These are phyloP conservation scores for Trifolium subterraneum DNA, from an alignment of 306 rosid genomes.

Conservation along the genomic window DNA sequence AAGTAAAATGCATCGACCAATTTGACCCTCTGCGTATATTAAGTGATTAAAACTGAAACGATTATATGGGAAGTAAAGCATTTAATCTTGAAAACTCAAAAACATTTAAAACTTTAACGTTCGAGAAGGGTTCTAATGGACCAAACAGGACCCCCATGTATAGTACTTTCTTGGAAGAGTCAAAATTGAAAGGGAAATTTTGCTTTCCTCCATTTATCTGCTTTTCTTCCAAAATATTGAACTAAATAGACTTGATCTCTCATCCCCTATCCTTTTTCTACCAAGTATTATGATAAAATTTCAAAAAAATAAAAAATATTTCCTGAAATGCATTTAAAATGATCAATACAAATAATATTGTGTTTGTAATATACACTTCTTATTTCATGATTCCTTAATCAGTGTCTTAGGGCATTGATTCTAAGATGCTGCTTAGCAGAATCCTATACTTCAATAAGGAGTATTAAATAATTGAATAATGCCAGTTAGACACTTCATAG, in stretches of 20 bases:
- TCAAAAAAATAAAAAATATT: neutral
- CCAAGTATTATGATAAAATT: neutral
- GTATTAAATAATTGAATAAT: constrained; percentile 1
- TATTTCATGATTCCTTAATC: constrained; percentile 8
- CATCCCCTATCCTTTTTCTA: neutral
- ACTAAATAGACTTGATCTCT: neutral
- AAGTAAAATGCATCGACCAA: constrained; percentile 23
- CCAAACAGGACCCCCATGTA: neutral
- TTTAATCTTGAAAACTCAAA: neutral
- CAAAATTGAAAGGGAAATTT: neutral
- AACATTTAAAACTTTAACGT: neutral
- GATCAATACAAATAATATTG: neutral
- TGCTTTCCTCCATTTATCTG: neutral
- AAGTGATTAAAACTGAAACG: neutral
- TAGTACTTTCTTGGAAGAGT: neutral
- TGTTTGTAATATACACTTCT: neutral
- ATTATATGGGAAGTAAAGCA: neutral
- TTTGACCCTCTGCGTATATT: neutral
- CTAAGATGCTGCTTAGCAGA: neutral
- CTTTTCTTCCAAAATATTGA: neutral
- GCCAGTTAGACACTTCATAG: constrained; percentile 2
- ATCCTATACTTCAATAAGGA: neutral
- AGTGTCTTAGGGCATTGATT: neutral
- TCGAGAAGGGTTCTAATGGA: neutral
- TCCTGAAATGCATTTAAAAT: neutral